phyloP scores from a whole-genome alignment of 1,284 basidiomycete species.

The Entoloma clypeatum region DNA sequence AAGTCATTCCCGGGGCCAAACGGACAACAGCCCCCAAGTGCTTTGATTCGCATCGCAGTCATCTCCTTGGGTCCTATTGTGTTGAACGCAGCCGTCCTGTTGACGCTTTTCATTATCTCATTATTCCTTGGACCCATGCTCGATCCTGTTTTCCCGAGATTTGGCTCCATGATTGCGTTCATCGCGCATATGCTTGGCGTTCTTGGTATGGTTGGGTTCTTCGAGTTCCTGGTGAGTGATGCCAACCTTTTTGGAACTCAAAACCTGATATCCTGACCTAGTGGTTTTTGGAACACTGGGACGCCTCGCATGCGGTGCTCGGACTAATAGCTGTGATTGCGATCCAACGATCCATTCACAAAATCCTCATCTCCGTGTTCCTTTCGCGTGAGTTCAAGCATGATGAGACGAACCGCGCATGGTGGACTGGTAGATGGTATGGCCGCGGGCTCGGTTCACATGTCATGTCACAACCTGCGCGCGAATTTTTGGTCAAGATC shows the following conservation, averaged over 20 bases:
- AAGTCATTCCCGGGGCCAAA: constrained; percentile 72
- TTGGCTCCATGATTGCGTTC: constrained; percentile 88
- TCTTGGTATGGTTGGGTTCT: constrained; percentile 86
- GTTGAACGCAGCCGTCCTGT: constrained; percentile 88
- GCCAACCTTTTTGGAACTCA: neutral
- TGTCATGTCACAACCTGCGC: constrained; percentile 89
- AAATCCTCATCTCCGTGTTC: constrained; percentile 88
- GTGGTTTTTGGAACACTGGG: constrained; percentile 96
- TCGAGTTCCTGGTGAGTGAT: constrained; percentile 83
- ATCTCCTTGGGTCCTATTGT: constrained; percentile 94
- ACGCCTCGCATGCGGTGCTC: constrained; percentile 85
- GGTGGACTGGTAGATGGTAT: constrained; percentile 98
- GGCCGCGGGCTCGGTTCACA: constrained; percentile 85
- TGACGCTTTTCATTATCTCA: constrained; percentile 86
- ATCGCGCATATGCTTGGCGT: constrained; percentile 80
- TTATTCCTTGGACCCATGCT: constrained; percentile 92
- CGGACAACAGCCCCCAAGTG: constrained; percentile 65
- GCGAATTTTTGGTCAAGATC: constrained; percentile 94
- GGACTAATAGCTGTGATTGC: constrained; percentile 84
- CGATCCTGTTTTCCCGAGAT: constrained; percentile 78
- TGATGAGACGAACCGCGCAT: constrained; percentile 94
- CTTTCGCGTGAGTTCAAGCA: constrained; percentile 95
- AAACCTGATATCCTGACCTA: constrained; percentile 29
- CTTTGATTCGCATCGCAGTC: constrained; percentile 88
- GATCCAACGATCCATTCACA: constrained; percentile 89